These are phyloP conservation scores for Saturnispora quitensis DNA, from an alignment of 805 yeast genomes.

Conservation along the genomic window DNA sequence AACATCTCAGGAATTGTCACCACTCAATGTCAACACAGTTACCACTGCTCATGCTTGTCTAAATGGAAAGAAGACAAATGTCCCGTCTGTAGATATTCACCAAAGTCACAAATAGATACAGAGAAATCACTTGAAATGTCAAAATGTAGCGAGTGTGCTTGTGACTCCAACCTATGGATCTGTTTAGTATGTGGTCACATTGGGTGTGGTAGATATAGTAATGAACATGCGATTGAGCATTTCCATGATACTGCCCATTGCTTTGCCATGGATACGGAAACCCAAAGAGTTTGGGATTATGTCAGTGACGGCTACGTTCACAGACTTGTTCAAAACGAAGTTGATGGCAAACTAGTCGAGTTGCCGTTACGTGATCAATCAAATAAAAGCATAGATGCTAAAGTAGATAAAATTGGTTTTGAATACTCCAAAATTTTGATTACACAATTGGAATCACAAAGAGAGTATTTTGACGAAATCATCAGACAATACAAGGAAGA, in stretches of 20 bases:
- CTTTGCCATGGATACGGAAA: slow-evolving; percentile 77
- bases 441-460: slow-evolving; percentile 76
- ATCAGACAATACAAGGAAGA: slow-evolving; percentile 25
- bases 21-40: slow-evolving; percentile 87
- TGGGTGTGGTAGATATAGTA: slow-evolving; percentile 87
- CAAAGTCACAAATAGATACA: slow-evolving; percentile 15
- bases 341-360: slow-evolving; percentile 86
- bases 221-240: slow-evolving; percentile 79
- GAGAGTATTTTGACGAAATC: slow-evolving; percentile 67
- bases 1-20: slow-evolving; percentile 73
- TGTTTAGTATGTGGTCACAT: slow-evolving; percentile 84
- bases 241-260: slow-evolving; percentile 73
- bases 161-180: slow-evolving; percentile 66
- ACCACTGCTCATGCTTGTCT: slow-evolving; percentile 79
- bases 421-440: slow-evolving; percentile 75
- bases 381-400: slow-evolving; percentile 27
- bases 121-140: slow-evolving; percentile 8
- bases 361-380: slow-evolving; percentile 34
- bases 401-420: slow-evolving; percentile 49
- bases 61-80: slow-evolving; percentile 88
- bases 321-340: slow-evolving; percentile 70
- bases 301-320: slow-evolving; percentile 89
- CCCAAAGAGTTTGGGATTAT: slow-evolving; percentile 92
- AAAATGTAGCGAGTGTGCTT: slow-evolving; percentile 50
- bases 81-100: slow-evolving; percentile 83